phyloP scores from a whole-genome alignment of 2,329 filamentous ascomycete species.

The Exserohilum turcica region DNA sequence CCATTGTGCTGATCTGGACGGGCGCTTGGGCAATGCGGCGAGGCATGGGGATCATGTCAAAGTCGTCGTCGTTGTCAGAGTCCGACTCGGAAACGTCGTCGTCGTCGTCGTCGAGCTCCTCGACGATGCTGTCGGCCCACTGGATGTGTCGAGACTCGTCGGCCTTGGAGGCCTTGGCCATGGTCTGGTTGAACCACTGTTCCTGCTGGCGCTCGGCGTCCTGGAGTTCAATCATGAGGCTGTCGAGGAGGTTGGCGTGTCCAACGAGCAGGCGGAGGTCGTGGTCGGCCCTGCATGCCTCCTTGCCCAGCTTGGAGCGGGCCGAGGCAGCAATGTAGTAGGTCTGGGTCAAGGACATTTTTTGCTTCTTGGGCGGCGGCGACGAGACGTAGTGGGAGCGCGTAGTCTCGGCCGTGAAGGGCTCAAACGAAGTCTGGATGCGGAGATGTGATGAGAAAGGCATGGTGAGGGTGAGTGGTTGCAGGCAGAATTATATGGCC shows the following conservation, averaged over 20 bases:
- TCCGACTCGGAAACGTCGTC: constrained; percentile 55
- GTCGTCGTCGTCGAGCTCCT: constrained; percentile 70
- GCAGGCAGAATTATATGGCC: constrained; percentile 38
- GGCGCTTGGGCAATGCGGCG: constrained; percentile 49
- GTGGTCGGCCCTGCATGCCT: constrained; percentile 90
- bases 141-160: constrained; percentile 75
- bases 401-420: constrained; percentile 52
- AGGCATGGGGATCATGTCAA: constrained; percentile 51
- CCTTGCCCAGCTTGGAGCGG: constrained; percentile 89
- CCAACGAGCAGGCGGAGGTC: constrained; percentile 93
- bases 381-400: constrained; percentile 51
- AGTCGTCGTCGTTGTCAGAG: constrained; percentile 60
- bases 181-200: constrained; percentile 95
- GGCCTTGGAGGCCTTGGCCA: constrained; percentile 70
- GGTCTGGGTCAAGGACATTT: constrained; percentile 97
- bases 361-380: constrained; percentile 66
- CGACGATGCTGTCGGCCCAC: constrained; percentile 81
- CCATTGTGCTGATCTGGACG: constrained; percentile 51
- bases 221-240: constrained; percentile 87
- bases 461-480: constrained; percentile 42
- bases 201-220: constrained; percentile 96
- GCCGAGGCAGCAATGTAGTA: constrained; percentile 98
- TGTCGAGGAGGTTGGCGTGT: constrained; percentile 97
- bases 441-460: constrained; percentile 55
- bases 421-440: constrained; percentile 54